Percentiles rank a stretch among this genome's conserved stretches.
phyloP scores from a whole-genome alignment of 345 rosid species.

The Brassica juncea region DNA sequence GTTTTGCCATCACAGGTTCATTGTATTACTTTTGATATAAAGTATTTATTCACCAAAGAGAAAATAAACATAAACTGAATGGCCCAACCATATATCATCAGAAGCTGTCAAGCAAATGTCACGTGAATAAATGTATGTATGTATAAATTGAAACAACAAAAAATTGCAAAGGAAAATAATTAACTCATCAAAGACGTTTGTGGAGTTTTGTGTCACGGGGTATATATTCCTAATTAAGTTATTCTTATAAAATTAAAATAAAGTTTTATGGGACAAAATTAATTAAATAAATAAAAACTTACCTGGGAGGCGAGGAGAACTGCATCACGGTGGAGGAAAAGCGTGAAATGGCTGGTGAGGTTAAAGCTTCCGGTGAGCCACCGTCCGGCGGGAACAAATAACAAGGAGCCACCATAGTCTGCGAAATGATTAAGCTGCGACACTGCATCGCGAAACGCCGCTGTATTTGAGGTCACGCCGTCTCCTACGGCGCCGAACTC shows the following conservation, averaged over 20 bases:
- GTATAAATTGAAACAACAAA: slow-evolving; percentile 9
- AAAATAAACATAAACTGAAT: slow-evolving; percentile 9
- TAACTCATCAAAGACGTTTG: slow-evolving; percentile 9
- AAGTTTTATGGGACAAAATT: background rate
- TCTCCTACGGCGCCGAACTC: slow-evolving; percentile 92
- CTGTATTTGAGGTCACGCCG: slow-evolving; percentile 72
- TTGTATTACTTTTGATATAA: background rate
- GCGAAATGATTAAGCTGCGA: slow-evolving; percentile 55
- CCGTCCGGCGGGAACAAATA: slow-evolving; percentile 79
- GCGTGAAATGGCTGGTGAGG: slow-evolving; percentile 87
- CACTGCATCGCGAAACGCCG: slow-evolving; percentile 68
- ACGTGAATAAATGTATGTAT: slow-evolving; percentile 24
- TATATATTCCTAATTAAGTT: background rate
- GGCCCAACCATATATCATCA: slow-evolving; percentile 31
- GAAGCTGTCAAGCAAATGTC: slow-evolving; percentile 16
- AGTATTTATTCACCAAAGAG: background rate
- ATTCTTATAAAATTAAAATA: background rate
- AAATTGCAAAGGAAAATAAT: background rate
- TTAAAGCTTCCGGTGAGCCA: slow-evolving; percentile 91
- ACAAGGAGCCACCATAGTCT: slow-evolving; percentile 70
- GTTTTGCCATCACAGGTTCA: background rate
- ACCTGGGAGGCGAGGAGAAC: slow-evolving; percentile 87
- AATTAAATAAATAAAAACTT: background rate
- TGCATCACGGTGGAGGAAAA: slow-evolving; percentile 72
- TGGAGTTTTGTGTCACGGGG: slow-evolving; percentile 42